phyloP scores from a whole-genome alignment of 2,329 filamentous ascomycete species.

The Penicillium sclerotigenum region DNA sequence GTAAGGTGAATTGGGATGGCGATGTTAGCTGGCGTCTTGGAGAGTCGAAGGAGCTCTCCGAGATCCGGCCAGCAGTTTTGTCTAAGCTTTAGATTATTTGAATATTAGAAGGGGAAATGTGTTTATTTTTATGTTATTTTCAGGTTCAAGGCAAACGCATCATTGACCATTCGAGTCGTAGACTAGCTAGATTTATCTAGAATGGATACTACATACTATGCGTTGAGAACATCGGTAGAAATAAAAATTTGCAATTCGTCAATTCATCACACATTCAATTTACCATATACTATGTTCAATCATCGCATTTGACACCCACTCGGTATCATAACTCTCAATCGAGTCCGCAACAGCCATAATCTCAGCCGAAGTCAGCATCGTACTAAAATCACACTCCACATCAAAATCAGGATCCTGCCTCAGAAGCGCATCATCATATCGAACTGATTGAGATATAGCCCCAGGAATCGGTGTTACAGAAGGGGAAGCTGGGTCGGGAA shows the following conservation, averaged over 20 bases:
- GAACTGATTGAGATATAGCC: conserved; percentile 6
- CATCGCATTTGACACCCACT: conserved; percentile 49
- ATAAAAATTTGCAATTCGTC: neutral
- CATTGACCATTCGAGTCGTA: neutral
- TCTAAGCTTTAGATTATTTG: conserved; percentile 22
- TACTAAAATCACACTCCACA: conserved; percentile 12
- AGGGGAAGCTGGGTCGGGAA: conserved; percentile 4
- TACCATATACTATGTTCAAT: conserved; percentile 47
- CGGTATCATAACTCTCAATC: conserved; percentile 46
- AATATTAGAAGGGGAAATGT: neutral
- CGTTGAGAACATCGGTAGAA: neutral
- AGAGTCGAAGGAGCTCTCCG: conserved; percentile 28
- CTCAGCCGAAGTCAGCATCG: conserved; percentile 43
- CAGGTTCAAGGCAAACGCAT: neutral
- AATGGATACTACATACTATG: neutral
- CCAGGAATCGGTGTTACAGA: conserved; percentile 14
- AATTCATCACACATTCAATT: neutral
- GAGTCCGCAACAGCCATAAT: conserved; percentile 51
- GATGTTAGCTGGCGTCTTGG: conserved; percentile 51
- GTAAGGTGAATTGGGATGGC: conserved; percentile 41
- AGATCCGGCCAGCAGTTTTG: conserved; percentile 17
- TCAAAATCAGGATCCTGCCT: conserved; percentile 10
- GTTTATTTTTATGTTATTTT: neutral
- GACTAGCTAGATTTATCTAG: neutral
- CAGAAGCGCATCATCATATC: conserved; percentile 14